These are phyloP conservation scores for Trypethelium eluteriae DNA, from an alignment of 495 filamentous ascomycete species.

Conservation along the genomic window DNA sequence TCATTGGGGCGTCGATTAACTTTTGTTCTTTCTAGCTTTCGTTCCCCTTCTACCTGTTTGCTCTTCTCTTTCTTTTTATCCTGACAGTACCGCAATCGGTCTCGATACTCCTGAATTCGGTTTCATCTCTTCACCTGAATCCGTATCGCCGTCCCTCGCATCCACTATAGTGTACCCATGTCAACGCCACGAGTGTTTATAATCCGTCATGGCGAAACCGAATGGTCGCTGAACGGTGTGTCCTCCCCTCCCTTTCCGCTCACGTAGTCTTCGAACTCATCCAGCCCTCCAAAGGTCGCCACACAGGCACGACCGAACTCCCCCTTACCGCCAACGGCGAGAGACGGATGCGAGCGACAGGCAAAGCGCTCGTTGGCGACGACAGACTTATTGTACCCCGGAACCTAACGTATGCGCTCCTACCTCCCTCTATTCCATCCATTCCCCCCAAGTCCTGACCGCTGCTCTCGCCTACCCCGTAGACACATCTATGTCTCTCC, in stretches of 20 bases:
- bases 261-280: not conserved
- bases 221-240: slow-evolving; percentile 84
- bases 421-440: not conserved
- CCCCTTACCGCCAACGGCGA: slow-evolving; percentile 81
- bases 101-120: not conserved
- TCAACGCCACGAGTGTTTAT: slow-evolving; percentile 79
- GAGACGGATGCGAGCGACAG: slow-evolving; percentile 72
- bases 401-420: slow-evolving; percentile 68
- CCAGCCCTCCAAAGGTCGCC: slow-evolving; percentile 40
- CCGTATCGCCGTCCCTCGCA: not conserved
- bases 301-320: slow-evolving; percentile 83
- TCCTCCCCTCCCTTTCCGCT: no score
- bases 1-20: not conserved
- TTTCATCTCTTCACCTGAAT: not conserved
- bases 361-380: slow-evolving; percentile 71
- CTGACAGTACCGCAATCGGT: no score
- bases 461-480: not conserved
- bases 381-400: slow-evolving; percentile 79
- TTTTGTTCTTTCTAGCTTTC: no score
- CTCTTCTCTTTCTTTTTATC: no score
- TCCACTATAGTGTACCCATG: slow-evolving; percentile 32
- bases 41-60: no score
- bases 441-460: not conserved
- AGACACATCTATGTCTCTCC: slow-evolving; percentile 73
- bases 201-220: slow-evolving; percentile 88